Evolutionary conservation across 306 rosid genomes (phyloP).

Genomic region (Inga oerstediana): DNA sequence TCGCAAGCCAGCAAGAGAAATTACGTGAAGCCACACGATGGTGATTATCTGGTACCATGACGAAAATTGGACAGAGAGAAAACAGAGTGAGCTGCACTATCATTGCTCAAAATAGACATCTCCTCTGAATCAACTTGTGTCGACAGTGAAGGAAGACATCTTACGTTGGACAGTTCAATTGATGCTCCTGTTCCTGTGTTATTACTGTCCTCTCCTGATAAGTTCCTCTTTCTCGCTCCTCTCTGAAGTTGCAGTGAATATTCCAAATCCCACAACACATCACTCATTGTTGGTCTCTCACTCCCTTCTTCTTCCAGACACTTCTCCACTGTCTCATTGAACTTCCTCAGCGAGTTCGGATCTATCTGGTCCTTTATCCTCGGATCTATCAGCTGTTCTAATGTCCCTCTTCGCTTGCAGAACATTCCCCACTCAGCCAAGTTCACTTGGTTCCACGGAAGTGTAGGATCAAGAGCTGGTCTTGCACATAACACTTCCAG

Average conservation of each 20-base stretch:
- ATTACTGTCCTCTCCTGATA: conserved; percentile 20
- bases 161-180: conserved; percentile 29
- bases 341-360: conserved; percentile 48
- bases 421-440: conserved; percentile 57
- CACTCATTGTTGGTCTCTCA: conserved; percentile 57
- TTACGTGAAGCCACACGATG: not conserved
- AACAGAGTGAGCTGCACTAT: conserved; percentile 23
- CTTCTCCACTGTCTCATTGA: conserved; percentile 40
- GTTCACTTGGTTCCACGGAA: conserved; percentile 49
- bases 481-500: conserved; percentile 60
- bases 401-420: conserved; percentile 44
- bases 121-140: conserved; percentile 38
- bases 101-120: conserved; percentile 17
- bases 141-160: conserved; percentile 42
- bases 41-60: conserved; percentile 37
- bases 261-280: conserved; percentile 63
- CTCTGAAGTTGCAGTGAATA: conserved; percentile 58
- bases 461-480: conserved; percentile 43
- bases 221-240: conserved; percentile 31
- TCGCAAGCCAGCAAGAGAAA: not conserved
- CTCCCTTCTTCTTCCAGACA: conserved; percentile 46
- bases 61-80: conserved; percentile 45
- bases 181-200: conserved; percentile 10
- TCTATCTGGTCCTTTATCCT: conserved; percentile 40
- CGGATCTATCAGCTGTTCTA: conserved; percentile 48